phyloP scores from a whole-genome alignment of 495 filamentous ascomycete species.

The Lepraria neglecta region DNA sequence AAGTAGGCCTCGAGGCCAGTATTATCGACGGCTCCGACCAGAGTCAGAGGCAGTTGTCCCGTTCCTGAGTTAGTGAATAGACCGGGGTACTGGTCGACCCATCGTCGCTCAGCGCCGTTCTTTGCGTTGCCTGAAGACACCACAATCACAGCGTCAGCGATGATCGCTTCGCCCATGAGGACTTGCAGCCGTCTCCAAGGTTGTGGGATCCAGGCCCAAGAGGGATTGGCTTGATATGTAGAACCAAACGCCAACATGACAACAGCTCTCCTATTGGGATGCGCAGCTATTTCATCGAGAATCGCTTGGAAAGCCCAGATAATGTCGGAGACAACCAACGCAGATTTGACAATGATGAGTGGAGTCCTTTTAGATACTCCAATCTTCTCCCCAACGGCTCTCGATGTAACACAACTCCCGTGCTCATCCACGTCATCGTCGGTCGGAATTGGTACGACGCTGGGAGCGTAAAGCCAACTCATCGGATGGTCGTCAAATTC shows the following conservation, averaged over 20 bases:
- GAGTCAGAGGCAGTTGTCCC: not conserved
- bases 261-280: not conserved
- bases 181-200: conserved; percentile 13
- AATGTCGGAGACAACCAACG: not conserved
- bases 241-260: conserved; percentile 6
- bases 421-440: conserved; percentile 4
- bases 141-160: not conserved
- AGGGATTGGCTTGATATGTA: not conserved
- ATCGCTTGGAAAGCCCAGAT: conserved; percentile 6
- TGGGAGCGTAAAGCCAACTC: conserved; percentile 13
- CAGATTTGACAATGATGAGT: conserved; percentile 8
- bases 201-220: not conserved
- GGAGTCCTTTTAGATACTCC: conserved; percentile 16
- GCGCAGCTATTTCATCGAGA: not conserved
- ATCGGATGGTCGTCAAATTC: conserved; percentile 9
- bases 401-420: conserved; percentile 18
- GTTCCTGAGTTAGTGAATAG: not conserved
- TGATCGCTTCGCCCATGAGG: not conserved
- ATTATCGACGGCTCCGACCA: conserved; percentile 10
- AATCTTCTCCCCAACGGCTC: conserved; percentile 1
- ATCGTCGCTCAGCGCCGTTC: not conserved
- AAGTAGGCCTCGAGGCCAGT: not conserved
- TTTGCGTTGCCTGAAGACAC: conserved; percentile 14
- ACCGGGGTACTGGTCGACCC: conserved; percentile 6
- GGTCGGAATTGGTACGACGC: not conserved